Conservation (phyloP, 352 stramenopile species). For the Hyaloperonospora arabidopsidis region DNA sequence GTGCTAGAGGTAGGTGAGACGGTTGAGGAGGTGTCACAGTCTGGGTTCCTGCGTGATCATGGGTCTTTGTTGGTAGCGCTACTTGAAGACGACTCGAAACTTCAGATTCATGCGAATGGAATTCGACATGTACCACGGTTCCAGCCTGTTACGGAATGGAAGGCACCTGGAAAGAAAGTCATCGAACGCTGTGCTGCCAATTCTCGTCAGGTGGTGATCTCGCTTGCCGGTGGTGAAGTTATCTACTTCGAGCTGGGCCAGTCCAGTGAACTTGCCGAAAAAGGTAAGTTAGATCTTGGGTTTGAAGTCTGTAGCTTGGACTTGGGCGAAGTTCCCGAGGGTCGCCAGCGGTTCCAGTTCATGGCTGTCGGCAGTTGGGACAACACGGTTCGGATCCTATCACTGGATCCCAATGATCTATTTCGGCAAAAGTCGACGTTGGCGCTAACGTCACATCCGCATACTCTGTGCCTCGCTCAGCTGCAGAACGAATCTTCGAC, state of each 20-base stretch:
- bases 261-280: slow-evolving; percentile 89
- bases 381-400: slow-evolving; percentile 90
- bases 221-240: slow-evolving; percentile 91
- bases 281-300: slow-evolving; percentile 89
- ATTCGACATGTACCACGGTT: slow-evolving; percentile 93
- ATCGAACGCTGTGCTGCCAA: slow-evolving; percentile 97
- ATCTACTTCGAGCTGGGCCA: slow-evolving; percentile 98
- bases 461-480: slow-evolving; percentile 73
- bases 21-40: slow-evolving; percentile 96
- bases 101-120: slow-evolving; percentile 94
- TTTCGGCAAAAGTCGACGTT: slow-evolving; percentile 83
- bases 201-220: slow-evolving; percentile 94
- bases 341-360: slow-evolving; percentile 92
- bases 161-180: slow-evolving; percentile 94
- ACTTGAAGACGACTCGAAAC: slow-evolving; percentile 91
- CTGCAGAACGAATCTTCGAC: slow-evolving; percentile 71
- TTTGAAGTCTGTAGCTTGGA: slow-evolving; percentile 97
- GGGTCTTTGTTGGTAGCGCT: slow-evolving; percentile 93
- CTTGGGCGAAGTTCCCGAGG: slow-evolving; percentile 90
- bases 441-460: slow-evolving; percentile 72
- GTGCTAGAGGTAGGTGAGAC: slow-evolving; percentile 96
- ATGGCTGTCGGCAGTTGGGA: slow-evolving; percentile 92
- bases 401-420: slow-evolving; percentile 88
- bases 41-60: slow-evolving; percentile 91
- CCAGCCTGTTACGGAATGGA: slow-evolving; percentile 93